Evolutionary conservation across 1,284 basidiomycete genomes (phyloP).

Genomic region (Moesziomyces globuligerus): DNA sequence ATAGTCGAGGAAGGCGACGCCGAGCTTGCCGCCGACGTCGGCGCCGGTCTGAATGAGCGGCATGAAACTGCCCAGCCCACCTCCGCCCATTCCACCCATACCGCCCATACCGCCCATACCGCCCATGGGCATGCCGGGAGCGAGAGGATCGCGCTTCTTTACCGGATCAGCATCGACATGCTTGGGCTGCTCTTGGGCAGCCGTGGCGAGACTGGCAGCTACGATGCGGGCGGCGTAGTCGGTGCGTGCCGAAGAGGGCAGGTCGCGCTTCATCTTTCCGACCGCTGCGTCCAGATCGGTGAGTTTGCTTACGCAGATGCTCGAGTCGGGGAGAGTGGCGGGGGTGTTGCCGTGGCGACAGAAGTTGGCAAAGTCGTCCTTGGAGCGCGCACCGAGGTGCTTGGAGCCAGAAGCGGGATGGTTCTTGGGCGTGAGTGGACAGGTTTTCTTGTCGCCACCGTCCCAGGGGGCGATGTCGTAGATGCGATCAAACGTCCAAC

Average conservation of each 20-base stretch:
- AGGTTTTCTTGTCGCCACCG: constrained; percentile 22
- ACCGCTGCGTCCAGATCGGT: background rate
- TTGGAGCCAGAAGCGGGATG: background rate
- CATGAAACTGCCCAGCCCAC: background rate
- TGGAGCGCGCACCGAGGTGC: background rate
- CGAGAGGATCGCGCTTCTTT: constrained; percentile 1
- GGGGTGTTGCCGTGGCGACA: constrained; percentile 20
- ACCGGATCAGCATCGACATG: too few species aligned
- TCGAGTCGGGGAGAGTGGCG: background rate
- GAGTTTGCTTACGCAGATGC: background rate
- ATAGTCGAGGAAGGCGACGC: background rate
- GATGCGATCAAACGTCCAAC: constrained; percentile 13
- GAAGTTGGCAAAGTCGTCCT: constrained; percentile 3
- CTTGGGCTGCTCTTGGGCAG: background rate
- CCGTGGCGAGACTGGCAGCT: background rate
- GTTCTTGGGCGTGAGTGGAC: constrained; percentile 1
- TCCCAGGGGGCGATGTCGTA: constrained; percentile 28
- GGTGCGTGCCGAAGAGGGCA: background rate
- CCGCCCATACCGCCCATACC: background rate
- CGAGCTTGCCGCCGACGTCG: constrained; percentile 5
- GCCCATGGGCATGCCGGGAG: constrained; percentile 1
- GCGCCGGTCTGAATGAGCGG: constrained; percentile 7
- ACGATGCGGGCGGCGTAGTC: background rate
- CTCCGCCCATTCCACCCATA: background rate
- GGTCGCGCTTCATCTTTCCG: background rate